Percentiles rank a stretch among this genome's conserved stretches.
Evolutionary conservation across 768 basidiomycete genomes (phyloP).

Genomic region (Mycena kentingensis): DNA sequence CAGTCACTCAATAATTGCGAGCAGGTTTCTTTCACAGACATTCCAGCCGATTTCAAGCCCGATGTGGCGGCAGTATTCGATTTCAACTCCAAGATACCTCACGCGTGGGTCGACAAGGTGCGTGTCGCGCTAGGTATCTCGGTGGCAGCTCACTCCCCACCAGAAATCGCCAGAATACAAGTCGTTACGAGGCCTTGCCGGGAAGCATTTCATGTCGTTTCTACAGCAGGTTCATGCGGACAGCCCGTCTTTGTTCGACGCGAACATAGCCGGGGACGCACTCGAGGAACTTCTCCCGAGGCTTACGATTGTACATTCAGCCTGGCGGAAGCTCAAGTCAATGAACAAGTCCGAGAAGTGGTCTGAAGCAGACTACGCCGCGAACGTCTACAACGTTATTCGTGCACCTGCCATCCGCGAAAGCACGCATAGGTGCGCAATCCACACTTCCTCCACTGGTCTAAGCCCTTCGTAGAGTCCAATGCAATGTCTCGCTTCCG

Average conservation of each 20-base stretch:
- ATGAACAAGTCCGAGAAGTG: slow-evolving; percentile 51
- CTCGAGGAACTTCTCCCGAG: slow-evolving; percentile 36
- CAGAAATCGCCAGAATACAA: slow-evolving; percentile 27
- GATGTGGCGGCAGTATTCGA: slow-evolving; percentile 39
- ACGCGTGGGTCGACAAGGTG: slow-evolving; percentile 47
- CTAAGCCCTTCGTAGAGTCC: slow-evolving; percentile 37
- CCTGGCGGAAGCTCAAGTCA: slow-evolving; percentile 45
- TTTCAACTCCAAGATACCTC: slow-evolving; percentile 33
- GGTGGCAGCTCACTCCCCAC: too few species aligned
- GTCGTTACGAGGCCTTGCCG: slow-evolving; percentile 25
- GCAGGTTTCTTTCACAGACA: slow-evolving; percentile 53
- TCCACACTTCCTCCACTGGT: slow-evolving; percentile 3
- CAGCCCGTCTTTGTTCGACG: slow-evolving; percentile 44
- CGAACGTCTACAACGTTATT: slow-evolving; percentile 55
- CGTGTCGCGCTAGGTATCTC: too few species aligned
- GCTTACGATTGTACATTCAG: slow-evolving; percentile 41
- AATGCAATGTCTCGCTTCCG: slow-evolving; percentile 50
- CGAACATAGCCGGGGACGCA: slow-evolving; percentile 21
- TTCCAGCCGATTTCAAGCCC: too few species aligned
- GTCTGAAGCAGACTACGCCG: slow-evolving; percentile 57
- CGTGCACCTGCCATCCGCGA: slow-evolving; percentile 46
- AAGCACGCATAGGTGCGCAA: slow-evolving; percentile 44
- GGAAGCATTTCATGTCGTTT: slow-evolving; percentile 34
- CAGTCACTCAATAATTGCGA: slow-evolving; percentile 49
- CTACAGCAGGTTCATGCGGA: slow-evolving; percentile 29